Percentiles rank a stretch among this genome's conserved stretches.
Conservation (phyloP, 1,139 yeast genomes). For the Kodamaea sp. region DNA sequence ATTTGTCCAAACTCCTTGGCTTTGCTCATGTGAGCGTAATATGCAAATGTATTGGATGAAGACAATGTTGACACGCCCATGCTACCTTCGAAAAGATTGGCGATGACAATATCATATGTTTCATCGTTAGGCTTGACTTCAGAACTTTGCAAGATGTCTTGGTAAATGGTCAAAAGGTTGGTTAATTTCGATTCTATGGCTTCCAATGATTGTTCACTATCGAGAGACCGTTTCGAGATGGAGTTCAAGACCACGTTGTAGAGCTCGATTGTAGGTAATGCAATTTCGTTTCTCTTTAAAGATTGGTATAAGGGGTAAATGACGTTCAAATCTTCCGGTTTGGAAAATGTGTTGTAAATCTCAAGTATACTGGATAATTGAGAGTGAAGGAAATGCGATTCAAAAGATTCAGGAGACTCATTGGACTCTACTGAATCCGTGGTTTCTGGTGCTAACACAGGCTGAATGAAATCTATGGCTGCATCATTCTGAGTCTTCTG, state of each 20-base stretch:
- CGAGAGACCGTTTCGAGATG: constrained; percentile 31
- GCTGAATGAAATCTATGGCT: neutral
- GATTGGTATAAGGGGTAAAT: constrained; percentile 48
- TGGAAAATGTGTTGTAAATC: constrained; percentile 15
- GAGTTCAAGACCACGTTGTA: constrained; percentile 42
- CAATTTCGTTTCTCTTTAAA: constrained; percentile 37
- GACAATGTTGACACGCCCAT: constrained; percentile 25
- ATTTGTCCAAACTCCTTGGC: constrained; percentile 63
- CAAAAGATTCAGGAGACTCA: constrained; percentile 20
- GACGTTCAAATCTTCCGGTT: constrained; percentile 28
- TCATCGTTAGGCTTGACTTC: constrained; percentile 52
- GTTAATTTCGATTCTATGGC: constrained; percentile 49
- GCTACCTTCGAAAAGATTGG: constrained; percentile 53
- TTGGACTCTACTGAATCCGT: no score
- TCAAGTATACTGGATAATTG: constrained; percentile 24
- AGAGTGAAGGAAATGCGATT: constrained; percentile 21
- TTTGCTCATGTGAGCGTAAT: constrained; percentile 7
- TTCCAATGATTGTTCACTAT: constrained; percentile 23
- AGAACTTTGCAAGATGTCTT: constrained; percentile 48
- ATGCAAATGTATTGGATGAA: constrained; percentile 9
- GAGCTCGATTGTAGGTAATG: constrained; percentile 32
- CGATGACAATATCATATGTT: constrained; percentile 56
- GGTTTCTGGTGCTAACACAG: no score
- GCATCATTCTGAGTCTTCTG: neutral
- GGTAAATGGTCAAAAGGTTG: constrained; percentile 63